A percentile compares a stretch with the other conserved stretches of the same genome.
Evolutionary conservation across 768 basidiomycete genomes (phyloP).

Genomic region (Tephrocybe sp.): DNA sequence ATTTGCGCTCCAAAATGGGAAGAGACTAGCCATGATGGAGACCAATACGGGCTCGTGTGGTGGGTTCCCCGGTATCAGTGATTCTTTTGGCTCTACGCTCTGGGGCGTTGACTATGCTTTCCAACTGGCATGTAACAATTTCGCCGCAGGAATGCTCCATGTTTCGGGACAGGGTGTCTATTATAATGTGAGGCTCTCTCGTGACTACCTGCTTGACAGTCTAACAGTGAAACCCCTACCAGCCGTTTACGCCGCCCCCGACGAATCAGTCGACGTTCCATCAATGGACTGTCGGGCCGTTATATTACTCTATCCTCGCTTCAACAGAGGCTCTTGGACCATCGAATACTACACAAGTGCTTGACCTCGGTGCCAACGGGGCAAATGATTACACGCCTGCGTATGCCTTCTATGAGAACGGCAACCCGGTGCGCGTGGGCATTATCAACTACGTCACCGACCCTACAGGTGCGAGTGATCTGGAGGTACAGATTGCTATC

Average conservation of each 20-base stretch:
- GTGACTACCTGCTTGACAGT: conserved; percentile 29
- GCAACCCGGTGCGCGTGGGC: conserved; percentile 54
- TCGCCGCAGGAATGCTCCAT: conserved; percentile 47
- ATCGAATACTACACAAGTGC: conserved; percentile 56
- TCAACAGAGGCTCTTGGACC: conserved; percentile 68
- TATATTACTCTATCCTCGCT: conserved; percentile 73
- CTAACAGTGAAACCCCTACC: conserved; percentile 32
- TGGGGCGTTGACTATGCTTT: conserved; percentile 64
- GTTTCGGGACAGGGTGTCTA: conserved; percentile 62
- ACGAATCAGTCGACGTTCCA: conserved; percentile 57
- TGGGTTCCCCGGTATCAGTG: conserved; percentile 61
- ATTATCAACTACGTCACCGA: conserved; percentile 75
- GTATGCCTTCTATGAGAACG: conserved; percentile 75
- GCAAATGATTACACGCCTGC: conserved; percentile 57
- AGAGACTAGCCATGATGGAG: conserved; percentile 64
- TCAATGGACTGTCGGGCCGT: conserved; percentile 74
- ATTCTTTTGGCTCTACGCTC: conserved; percentile 60
- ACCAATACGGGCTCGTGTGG: conserved; percentile 71
- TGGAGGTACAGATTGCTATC: conserved; percentile 49
- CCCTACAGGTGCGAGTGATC: conserved; percentile 51
- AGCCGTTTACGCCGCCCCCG: conserved; percentile 56
- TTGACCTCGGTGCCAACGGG: conserved; percentile 57
- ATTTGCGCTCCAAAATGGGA: conserved; percentile 37
- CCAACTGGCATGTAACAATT: conserved; percentile 55
- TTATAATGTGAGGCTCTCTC: conserved; percentile 57